phyloP scores from a whole-genome alignment of 1,139 yeast species.

The Hyphopichia khmerensis region DNA sequence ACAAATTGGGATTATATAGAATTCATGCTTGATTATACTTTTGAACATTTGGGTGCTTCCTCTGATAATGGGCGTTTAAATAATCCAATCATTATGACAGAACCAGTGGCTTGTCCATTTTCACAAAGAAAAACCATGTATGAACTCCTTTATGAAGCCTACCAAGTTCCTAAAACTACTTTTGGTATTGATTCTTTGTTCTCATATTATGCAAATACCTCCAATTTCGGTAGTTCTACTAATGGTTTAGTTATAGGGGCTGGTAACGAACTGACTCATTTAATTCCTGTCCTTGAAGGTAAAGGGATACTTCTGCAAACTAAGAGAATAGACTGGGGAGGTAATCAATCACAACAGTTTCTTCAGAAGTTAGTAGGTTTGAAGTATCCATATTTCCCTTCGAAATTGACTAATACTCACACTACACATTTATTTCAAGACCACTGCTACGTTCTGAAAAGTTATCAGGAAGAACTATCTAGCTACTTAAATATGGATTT shows the following conservation, averaged over 20 bases:
- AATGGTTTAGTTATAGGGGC: slow-evolving; percentile 76
- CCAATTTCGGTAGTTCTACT: slow-evolving; percentile 30
- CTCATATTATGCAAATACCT: slow-evolving; percentile 57
- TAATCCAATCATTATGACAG: slow-evolving; percentile 83
- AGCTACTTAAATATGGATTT: slow-evolving; percentile 58
- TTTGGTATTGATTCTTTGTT: slow-evolving; percentile 83
- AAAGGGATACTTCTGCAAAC: slow-evolving; percentile 64
- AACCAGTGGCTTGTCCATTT: slow-evolving; percentile 67
- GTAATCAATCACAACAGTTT: slow-evolving; percentile 66
- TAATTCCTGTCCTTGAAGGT: slow-evolving; percentile 77
- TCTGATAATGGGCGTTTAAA: slow-evolving; percentile 54
- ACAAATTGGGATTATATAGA: slow-evolving; percentile 95
- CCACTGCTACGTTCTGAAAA: slow-evolving; percentile 71
- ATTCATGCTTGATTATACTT: slow-evolving; percentile 76
- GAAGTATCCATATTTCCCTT: slow-evolving; percentile 91
- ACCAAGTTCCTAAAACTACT: slow-evolving; percentile 68
- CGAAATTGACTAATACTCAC: slow-evolving; percentile 63
- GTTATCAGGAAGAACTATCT: slow-evolving; percentile 66
- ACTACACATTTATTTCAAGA: slow-evolving; percentile 68
- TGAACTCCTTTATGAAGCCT: slow-evolving; percentile 81
- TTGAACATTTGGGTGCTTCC: slow-evolving; percentile 71
- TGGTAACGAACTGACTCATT: slow-evolving; percentile 79
- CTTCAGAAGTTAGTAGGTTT: slow-evolving; percentile 63
- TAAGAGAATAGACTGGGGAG: slow-evolving; percentile 92
- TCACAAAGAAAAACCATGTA: slow-evolving; percentile 73